Evolutionary conservation across 2,329 filamentous ascomycete species (phyloP).

Genomic region (Fusarium odoratissimum): DNA sequence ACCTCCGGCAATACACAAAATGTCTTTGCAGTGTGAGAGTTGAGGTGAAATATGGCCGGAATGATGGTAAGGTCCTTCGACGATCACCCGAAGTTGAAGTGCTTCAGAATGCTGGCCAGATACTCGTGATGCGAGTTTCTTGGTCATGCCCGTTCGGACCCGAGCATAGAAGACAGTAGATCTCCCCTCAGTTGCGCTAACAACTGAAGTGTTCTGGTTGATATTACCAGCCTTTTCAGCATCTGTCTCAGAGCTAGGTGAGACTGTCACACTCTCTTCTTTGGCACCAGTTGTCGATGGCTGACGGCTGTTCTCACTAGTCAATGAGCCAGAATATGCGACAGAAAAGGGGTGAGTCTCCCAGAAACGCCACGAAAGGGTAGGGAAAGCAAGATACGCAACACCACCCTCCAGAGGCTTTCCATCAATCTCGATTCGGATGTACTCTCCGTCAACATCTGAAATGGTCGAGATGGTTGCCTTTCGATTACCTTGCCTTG

Average conservation of each 20-base stretch:
- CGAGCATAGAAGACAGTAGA: slow-evolving; percentile 30
- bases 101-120: neutral
- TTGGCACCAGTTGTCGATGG: neutral
- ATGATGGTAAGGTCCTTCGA: slow-evolving; percentile 46
- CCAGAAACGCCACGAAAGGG: slow-evolving; percentile 51
- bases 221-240: neutral
- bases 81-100: slow-evolving; percentile 38
- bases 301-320: neutral
- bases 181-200: neutral
- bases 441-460: slow-evolving; percentile 45
- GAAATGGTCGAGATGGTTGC: slow-evolving; percentile 42
- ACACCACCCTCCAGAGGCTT: slow-evolving; percentile 45
- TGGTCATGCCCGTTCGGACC: slow-evolving; percentile 41
- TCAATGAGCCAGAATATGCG: neutral
- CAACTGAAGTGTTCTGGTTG: neutral
- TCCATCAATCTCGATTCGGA: slow-evolving; percentile 48
- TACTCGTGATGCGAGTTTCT: slow-evolving; percentile 23
- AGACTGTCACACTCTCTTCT: slow-evolving; percentile 7
- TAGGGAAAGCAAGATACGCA: slow-evolving; percentile 52
- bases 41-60: slow-evolving; percentile 28
- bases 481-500: slow-evolving; percentile 32
- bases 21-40: slow-evolving; percentile 40
- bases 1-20: slow-evolving; percentile 50
- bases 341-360: slow-evolving; percentile 54
- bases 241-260: slow-evolving; percentile 3